Conservation (phyloP, 2,329 filamentous ascomycete species). For the Venturia nashicola region DNA sequence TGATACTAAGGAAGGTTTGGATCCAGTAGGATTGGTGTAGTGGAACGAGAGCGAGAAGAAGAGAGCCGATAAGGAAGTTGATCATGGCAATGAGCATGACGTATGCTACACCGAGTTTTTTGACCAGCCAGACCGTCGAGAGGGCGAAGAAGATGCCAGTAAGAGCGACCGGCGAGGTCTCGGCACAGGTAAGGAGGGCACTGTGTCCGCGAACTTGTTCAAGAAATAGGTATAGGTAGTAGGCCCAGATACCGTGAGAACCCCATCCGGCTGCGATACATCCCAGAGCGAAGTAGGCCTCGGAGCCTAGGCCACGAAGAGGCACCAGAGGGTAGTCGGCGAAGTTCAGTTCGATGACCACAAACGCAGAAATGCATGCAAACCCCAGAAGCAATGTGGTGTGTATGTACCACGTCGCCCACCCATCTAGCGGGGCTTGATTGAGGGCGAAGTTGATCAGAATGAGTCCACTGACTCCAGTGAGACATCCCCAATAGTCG, state of each 20-base stretch:
- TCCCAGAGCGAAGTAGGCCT: slow-evolving; percentile 17
- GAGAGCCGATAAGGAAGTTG: slow-evolving; percentile 29
- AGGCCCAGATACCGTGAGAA: slow-evolving; percentile 18
- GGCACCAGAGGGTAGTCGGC: slow-evolving; percentile 15
- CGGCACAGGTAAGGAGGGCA: slow-evolving; percentile 7
- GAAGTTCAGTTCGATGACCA: slow-evolving; percentile 18
- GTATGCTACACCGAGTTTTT: slow-evolving; percentile 14
- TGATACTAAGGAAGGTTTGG: slow-evolving; percentile 45
- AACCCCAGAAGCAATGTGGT: slow-evolving; percentile 19
- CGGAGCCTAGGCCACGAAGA: slow-evolving; percentile 15
- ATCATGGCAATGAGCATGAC: slow-evolving; percentile 26
- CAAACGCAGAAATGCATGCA: slow-evolving; percentile 17
- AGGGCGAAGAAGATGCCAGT: slow-evolving; percentile 10
- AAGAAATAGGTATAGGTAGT: not conserved
- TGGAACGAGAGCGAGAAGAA: slow-evolving; percentile 34
- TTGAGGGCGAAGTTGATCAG: slow-evolving; percentile 22
- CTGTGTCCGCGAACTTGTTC: slow-evolving; percentile 7
- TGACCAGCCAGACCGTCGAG: slow-evolving; percentile 9
- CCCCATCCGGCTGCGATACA: slow-evolving; percentile 20
- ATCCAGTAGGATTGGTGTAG: slow-evolving; percentile 50
- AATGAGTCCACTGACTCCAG: slow-evolving; percentile 19
- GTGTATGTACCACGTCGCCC: slow-evolving; percentile 17
- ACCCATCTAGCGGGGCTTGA: slow-evolving; percentile 20
- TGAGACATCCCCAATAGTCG: slow-evolving; percentile 18
- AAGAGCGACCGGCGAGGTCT: slow-evolving; percentile 11